Conservation (phyloP, 192 early-diverging fungal species). For the Kappamyces sp. region DNA sequence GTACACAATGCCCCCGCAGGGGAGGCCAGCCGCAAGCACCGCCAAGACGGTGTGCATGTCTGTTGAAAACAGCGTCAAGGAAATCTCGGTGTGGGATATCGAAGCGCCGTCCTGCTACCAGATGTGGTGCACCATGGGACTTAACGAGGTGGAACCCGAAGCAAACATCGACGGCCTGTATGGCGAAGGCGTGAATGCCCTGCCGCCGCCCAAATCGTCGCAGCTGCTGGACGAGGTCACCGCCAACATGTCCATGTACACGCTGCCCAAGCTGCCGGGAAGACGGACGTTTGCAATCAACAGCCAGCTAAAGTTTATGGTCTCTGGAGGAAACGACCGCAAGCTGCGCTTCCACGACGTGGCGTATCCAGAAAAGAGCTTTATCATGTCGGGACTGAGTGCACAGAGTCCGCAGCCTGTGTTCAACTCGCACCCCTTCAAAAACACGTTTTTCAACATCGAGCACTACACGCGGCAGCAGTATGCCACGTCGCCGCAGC, state of each 20-base stretch:
- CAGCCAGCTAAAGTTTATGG: constrained; percentile 46
- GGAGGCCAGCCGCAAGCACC: not conserved
- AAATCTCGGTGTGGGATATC: constrained; percentile 80
- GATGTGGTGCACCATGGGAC: constrained; percentile 56
- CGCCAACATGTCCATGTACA: constrained; percentile 5
- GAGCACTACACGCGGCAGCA: constrained; percentile 17
- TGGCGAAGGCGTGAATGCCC: constrained; percentile 38
- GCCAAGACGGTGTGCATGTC: constrained; percentile 51
- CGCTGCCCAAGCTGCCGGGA: not conserved
- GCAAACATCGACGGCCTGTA: constrained; percentile 24
- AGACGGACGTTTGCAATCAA: constrained; percentile 4
- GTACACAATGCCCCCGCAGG: not conserved
- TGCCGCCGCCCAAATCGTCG: constrained; percentile 8
- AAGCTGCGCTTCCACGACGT: constrained; percentile 85
- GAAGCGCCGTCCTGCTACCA: constrained; percentile 62
- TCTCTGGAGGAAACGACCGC: constrained; percentile 76
- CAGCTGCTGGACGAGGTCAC: constrained; percentile 12
- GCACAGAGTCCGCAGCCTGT: constrained; percentile 47
- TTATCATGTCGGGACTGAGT: constrained; percentile 63
- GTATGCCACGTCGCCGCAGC: constrained; percentile 3
- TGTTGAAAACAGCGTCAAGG: constrained; percentile 57
- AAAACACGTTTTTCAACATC: constrained; percentile 12
- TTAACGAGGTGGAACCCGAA: not conserved
- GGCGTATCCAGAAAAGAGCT: constrained; percentile 61
- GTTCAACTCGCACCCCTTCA: constrained; percentile 49